phyloP scores from a whole-genome alignment of 768 basidiomycete species.

The Tulasnella sp. region DNA sequence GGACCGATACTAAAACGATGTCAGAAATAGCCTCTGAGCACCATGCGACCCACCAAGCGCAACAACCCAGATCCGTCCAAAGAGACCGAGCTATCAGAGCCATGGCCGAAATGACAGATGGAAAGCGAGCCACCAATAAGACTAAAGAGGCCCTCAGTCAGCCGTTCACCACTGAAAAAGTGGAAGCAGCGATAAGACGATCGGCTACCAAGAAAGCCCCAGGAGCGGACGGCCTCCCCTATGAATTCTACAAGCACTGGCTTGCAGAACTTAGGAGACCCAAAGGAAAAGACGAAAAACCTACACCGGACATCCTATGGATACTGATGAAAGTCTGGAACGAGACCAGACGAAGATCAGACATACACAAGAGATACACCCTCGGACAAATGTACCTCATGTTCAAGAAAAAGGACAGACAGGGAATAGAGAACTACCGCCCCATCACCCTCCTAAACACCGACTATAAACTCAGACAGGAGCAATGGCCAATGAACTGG shows the following conservation, averaged over 20 bases:
- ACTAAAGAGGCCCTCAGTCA: not conserved
- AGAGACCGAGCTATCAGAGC: not conserved
- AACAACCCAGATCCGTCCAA: not conserved
- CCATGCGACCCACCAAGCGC: not conserved
- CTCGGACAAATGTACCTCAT: conserved; percentile 20
- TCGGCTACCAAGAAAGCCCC: too few species aligned
- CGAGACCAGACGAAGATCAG: not conserved
- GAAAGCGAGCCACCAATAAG: not conserved
- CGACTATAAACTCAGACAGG: conserved; percentile 29
- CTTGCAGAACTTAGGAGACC: not conserved
- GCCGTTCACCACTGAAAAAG: not conserved
- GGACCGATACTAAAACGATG: not conserved
- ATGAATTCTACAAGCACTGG: conserved; percentile 33
- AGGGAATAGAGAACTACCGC: conserved; percentile 23
- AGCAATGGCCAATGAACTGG: not conserved
- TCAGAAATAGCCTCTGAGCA: not conserved
- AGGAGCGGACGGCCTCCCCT: conserved; percentile 15
- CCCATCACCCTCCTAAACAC: conserved; percentile 31
- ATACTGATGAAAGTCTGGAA: conserved; percentile 24
- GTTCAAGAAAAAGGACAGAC: conserved; percentile 26
- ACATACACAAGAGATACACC: not conserved
- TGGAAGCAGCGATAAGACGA: too few species aligned
- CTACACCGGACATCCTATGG: not conserved
- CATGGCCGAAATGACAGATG: not conserved
- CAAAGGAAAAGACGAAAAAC: not conserved